Base-by-base conservation (phyloP, 805 yeast genomes). In the Wickerhamiella azymoides region DNA sequence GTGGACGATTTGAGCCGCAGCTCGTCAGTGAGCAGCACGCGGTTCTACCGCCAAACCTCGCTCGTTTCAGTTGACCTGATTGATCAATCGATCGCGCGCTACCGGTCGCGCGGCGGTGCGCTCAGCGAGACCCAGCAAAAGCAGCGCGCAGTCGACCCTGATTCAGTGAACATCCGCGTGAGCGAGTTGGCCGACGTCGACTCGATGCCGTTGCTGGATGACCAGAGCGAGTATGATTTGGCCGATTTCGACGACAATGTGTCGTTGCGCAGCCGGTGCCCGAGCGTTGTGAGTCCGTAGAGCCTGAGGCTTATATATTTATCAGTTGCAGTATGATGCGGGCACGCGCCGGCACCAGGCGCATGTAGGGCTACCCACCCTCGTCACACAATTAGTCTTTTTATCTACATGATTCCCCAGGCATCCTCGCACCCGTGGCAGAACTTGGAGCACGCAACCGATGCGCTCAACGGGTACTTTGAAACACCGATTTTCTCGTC, bases 381-480 rank as follows among this genome's bases (percentile, higher is more conserved):
- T n/a, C n/a, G n/a, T n/a, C 10, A 16, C 14, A 38, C 10, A 38
- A 13, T 3, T 24, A 3, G n/a, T 9, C 6, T 25, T 21, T 5
- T 21, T 21, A n/a, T 19, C 49, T 56, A 72, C 59, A 67, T 63
- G 57, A 92, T 88, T 39, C 77, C 79, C 97, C 98, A 92, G 24
- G 94, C 94, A 65, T 92, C 98, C 68, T 92, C 98, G 60, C 95
- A 85, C 42, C 98, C 98, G 60, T 92, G 97, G 64, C 97, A 89
- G 69, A 92, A 86, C 66, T 92, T 92, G 52, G 95, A 83, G 65
- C 97, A 92, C 5, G 98, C 97, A 47, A 92, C 96, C 10, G 96
- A 86, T 2, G 98, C 98, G 46, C 94, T 83, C 51, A 92, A 73
- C 44, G 98, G 94, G 63, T 88, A 92, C 58, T 89, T 86, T 30